A percentile compares a stretch with the other conserved stretches of the same genome.
phyloP scores from a whole-genome alignment of 345 rosid genomes.

The Melaleuca quinquenervia region DNA sequence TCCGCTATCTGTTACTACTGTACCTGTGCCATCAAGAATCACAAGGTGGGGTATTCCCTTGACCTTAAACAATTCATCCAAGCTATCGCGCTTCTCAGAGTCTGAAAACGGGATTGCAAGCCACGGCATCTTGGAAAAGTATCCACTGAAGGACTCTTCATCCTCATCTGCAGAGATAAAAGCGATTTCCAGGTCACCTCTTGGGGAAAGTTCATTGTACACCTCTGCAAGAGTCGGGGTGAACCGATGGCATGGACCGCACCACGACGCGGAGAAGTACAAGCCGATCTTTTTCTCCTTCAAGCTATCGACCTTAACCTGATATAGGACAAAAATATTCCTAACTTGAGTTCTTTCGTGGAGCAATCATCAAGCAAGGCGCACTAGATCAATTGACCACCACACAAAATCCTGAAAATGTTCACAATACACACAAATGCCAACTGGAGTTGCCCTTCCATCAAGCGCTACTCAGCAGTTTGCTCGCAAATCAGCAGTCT shows the following conservation, averaged over 20 bases:
- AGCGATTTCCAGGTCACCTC: conserved; percentile 46
- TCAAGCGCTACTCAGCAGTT: background rate
- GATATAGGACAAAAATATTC: background rate
- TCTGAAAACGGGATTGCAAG: conserved; percentile 73
- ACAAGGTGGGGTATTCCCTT: conserved; percentile 66
- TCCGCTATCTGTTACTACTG: conserved; percentile 32
- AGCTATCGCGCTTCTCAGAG: conserved; percentile 30
- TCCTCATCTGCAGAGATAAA: conserved; percentile 49
- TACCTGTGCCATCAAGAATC: conserved; percentile 54
- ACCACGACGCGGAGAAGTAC: conserved; percentile 85
- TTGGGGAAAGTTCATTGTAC: conserved; percentile 34
- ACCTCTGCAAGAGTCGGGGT: conserved; percentile 54
- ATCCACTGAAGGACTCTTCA: conserved; percentile 39
- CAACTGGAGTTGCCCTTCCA: background rate
- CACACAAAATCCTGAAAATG: background rate
- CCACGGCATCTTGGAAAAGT: conserved; percentile 84
- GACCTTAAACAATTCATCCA: conserved; percentile 45
- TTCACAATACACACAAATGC: background rate
- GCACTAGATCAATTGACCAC: background rate
- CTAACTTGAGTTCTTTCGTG: background rate
- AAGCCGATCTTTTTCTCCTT: conserved; percentile 68
- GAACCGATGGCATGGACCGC: conserved; percentile 58
- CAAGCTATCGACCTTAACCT: conserved; percentile 63
- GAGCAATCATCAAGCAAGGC: background rate
- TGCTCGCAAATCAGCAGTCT: background rate